phyloP scores from a whole-genome alignment of 495 filamentous ascomycete genomes.

The Lasiosphaeriaceae sp. region DNA sequence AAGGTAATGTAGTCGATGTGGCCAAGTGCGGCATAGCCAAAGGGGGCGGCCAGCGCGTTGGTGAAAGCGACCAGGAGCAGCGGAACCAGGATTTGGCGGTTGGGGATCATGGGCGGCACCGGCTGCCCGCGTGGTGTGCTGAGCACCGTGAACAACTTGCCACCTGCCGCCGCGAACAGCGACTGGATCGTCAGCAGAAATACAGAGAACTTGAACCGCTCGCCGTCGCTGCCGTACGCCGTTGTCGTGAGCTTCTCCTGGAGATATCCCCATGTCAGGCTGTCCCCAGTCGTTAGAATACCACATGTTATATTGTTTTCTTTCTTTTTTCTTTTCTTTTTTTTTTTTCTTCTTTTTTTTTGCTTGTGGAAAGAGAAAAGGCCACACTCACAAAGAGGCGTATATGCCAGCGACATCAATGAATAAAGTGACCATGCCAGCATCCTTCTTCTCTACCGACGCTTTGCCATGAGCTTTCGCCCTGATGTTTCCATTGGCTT shows the following conservation, averaged over 20 bases:
- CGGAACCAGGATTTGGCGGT: constrained; percentile 65
- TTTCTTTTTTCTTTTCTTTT: too few species aligned
- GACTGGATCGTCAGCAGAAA: constrained; percentile 97
- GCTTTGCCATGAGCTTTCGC: background rate
- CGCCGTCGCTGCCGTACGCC: constrained; percentile 62
- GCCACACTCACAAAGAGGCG: constrained; percentile 73
- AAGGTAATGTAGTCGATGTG: constrained; percentile 99
- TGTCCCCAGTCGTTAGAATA: constrained; percentile 27
- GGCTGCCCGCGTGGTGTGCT: constrained; percentile 51
- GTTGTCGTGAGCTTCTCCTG: constrained; percentile 98
- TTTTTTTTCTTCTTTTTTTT: too few species aligned
- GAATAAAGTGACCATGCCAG: constrained; percentile 65
- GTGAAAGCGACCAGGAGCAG: constrained; percentile 82
- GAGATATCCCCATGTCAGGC: constrained; percentile 90
- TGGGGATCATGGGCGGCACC: constrained; percentile 71
- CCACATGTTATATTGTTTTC: too few species aligned
- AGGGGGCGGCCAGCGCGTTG: constrained; percentile 83
- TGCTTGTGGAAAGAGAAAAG: background rate
- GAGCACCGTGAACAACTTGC: constrained; percentile 73
- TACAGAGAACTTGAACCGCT: constrained; percentile 86
- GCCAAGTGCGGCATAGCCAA: constrained; percentile 87
- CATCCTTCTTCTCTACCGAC: constrained; percentile 41
- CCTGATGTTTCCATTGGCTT: constrained; percentile 36
- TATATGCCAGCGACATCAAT: constrained; percentile 93
- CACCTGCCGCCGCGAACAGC: constrained; percentile 75